Conservation (phyloP, 805 yeast species). For the Yamadazyma kitorensis region DNA sequence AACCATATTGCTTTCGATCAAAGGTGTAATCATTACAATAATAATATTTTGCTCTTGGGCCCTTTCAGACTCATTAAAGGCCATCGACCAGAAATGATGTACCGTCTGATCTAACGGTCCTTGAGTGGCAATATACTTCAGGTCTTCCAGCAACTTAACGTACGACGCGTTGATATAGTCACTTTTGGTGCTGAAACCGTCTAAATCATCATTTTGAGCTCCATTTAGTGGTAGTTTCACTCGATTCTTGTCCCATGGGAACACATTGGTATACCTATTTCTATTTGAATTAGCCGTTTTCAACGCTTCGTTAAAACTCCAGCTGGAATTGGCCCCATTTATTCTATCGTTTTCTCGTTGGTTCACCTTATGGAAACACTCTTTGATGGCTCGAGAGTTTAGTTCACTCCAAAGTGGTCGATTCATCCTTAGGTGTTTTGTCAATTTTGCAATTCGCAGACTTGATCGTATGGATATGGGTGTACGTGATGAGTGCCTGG, state of each 20-base stretch:
- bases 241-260: conserved; percentile 39
- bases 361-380: conserved; percentile 12
- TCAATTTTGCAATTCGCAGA: no score
- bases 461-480: no score
- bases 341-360: conserved; percentile 14
- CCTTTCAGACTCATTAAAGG: conserved; percentile 29
- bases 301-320: conserved; percentile 6
- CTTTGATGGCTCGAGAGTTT: background rate
- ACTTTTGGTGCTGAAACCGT: no score
- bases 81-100: conserved; percentile 50
- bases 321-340: conserved; percentile 4
- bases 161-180: conserved; percentile 43
- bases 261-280: conserved; percentile 39
- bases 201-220: background rate
- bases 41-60: conserved; percentile 24
- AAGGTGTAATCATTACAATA: conserved; percentile 49
- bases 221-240: conserved; percentile 24
- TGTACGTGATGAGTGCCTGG: no score
- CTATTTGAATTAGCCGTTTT: conserved; percentile 11
- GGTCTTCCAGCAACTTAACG: conserved; percentile 16
- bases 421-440: conserved; percentile 2
- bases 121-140: conserved; percentile 64
- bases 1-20: conserved; percentile 38
- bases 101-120: conserved; percentile 50
- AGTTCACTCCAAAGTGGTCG: conserved; percentile 9